Evolutionary conservation across 768 basidiomycete species (phyloP).

Genomic region (Royoungia palumana): DNA sequence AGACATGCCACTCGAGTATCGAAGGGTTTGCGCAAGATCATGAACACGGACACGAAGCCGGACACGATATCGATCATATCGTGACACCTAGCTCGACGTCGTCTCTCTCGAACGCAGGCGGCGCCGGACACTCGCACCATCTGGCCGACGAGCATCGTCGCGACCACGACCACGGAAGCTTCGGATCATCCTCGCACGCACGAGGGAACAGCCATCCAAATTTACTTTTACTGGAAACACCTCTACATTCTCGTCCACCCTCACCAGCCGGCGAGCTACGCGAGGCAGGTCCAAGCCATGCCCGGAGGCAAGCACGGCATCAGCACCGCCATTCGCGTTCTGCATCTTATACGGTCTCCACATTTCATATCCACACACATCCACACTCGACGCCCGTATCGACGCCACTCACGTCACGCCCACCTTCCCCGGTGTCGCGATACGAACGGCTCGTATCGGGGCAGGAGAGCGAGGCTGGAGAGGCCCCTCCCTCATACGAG

Average conservation of each 20-base stretch:
- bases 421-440: slow-evolving; percentile 35
- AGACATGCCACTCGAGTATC: slow-evolving; percentile 33
- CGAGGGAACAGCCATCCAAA: not conserved
- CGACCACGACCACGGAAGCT: not conserved
- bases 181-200: slow-evolving; percentile 1
- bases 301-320: not conserved
- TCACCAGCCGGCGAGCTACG: not conserved
- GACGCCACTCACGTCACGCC: slow-evolving; percentile 12
- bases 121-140: not conserved
- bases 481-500: slow-evolving; percentile 67
- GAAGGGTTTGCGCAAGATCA: not conserved
- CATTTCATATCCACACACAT: not conserved
- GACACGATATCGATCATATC: slow-evolving; percentile 24
- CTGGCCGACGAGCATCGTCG: not conserved
- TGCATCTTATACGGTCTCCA: not conserved
- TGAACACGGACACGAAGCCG: slow-evolving; percentile 3
- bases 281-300: not conserved
- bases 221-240: not conserved
- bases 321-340: not conserved
- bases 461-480: slow-evolving; percentile 79
- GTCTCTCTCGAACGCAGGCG: slow-evolving; percentile 24
- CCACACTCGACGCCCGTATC: not conserved
- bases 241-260: not conserved
- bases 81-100: slow-evolving; percentile 29
- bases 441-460: slow-evolving; percentile 86